Percentiles rank a stretch among this genome's conserved stretches.
Evolutionary conservation across 257 asterid species (phyloP).

Genomic region (Lantana camara): DNA sequence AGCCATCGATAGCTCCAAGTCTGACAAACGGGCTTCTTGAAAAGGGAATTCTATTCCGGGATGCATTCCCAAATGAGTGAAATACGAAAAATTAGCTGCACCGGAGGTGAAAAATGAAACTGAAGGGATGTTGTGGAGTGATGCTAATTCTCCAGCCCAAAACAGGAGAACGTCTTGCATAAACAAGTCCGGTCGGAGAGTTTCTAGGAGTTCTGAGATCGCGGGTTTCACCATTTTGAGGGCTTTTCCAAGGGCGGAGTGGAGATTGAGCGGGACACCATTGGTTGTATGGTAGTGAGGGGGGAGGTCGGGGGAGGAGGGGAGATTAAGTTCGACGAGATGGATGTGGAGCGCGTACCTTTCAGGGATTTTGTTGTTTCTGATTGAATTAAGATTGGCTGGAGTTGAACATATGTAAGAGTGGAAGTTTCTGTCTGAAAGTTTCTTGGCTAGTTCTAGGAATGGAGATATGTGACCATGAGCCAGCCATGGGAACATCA

Average conservation of each 20-base stretch:
- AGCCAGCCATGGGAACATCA: conserved; percentile 55
- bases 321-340: conserved; percentile 44
- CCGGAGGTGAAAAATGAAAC: conserved; percentile 34
- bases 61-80: not conserved
- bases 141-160: conserved; percentile 40
- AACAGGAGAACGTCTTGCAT: conserved; percentile 36
- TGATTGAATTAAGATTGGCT: conserved; percentile 42
- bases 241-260: conserved; percentile 35
- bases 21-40: conserved; percentile 26
- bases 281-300: conserved; percentile 48
- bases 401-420: conserved; percentile 44
- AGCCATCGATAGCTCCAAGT: conserved; percentile 30
- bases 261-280: conserved; percentile 54
- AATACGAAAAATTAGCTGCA: conserved; percentile 29
- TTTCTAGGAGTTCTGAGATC: conserved; percentile 17
- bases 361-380: conserved; percentile 31
- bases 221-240: conserved; percentile 34
- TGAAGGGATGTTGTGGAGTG: conserved; percentile 27
- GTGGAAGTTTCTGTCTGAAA: conserved; percentile 32
- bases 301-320: conserved; percentile 40
- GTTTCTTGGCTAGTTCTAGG: conserved; percentile 52
- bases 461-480: conserved; percentile 56
- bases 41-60: conserved; percentile 25
- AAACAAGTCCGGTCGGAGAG: conserved; percentile 38
- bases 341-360: conserved; percentile 30